These are phyloP conservation scores for Triticum urartu DNA, from an alignment of 176 grass and related monocot genomes.

Conservation along the genomic window DNA sequence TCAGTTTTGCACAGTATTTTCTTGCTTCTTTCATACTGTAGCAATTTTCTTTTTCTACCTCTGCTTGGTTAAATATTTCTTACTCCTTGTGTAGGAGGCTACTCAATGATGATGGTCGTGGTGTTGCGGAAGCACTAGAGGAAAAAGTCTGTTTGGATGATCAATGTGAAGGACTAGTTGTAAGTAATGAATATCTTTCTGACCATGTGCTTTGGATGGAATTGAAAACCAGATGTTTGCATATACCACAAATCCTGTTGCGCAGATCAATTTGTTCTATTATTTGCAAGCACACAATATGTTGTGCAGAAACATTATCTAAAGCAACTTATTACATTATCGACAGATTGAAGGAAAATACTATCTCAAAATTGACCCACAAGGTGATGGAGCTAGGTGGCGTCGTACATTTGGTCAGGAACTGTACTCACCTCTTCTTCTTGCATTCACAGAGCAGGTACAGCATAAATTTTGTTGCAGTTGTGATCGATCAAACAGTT, in stretches of 20 bases:
- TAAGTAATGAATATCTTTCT: constrained; percentile 49
- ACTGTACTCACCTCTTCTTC: constrained; percentile 92
- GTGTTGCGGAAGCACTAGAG: constrained; percentile 81
- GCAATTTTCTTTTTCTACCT: background rate
- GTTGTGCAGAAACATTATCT: background rate
- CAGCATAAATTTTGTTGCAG: constrained; percentile 14
- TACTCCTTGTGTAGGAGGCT: constrained; percentile 63
- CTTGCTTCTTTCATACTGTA: constrained; percentile 19
- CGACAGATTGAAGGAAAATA: constrained; percentile 81
- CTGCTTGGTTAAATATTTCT: background rate
- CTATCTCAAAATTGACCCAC: constrained; percentile 83
- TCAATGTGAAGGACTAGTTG: constrained; percentile 75
- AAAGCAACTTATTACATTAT: constrained; percentile 22
- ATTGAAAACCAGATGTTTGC: background rate
- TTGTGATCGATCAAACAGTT: constrained; percentile 13
- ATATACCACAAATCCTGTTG: background rate
- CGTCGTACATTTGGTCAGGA: constrained; percentile 89
- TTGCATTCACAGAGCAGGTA: constrained; percentile 93
- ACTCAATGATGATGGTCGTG: constrained; percentile 78
- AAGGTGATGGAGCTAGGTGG: constrained; percentile 85
- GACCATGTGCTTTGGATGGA: background rate
- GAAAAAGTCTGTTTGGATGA: constrained; percentile 70
- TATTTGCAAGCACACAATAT: background rate
- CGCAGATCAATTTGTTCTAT: background rate
- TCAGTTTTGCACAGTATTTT: constrained; percentile 17